phyloP scores from a whole-genome alignment of 371 early-diverging fungal genomes.

The Amoeboaphelidium protococcarum region DNA sequence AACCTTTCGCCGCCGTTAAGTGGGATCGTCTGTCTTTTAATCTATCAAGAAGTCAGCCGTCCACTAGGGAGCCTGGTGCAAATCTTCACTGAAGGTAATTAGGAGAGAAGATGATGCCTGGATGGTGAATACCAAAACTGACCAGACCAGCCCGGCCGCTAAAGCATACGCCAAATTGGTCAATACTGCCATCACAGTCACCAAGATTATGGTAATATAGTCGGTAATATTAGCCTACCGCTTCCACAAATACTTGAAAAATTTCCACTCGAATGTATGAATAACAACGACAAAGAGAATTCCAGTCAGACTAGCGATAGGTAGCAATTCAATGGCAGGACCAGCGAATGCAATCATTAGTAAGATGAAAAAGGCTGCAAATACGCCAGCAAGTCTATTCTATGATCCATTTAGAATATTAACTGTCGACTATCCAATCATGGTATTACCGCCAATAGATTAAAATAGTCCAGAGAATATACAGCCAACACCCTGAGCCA shows the following conservation, averaged over 20 bases:
- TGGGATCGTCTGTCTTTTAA: no score
- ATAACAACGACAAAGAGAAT: slow-evolving; percentile 5
- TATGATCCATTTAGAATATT: slow-evolving; percentile 2
- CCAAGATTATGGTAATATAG: slow-evolving; percentile 1
- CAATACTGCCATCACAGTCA: slow-evolving; percentile 3
- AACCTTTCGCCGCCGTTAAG: no score
- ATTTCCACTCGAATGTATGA: slow-evolving; percentile 5
- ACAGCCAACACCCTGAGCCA: slow-evolving; percentile 2
- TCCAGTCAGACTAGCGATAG: slow-evolving; percentile 3
- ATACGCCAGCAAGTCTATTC: not conserved
- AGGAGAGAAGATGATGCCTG: no score
- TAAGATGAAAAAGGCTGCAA: not conserved
- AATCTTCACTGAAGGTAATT: no score
- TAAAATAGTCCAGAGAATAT: slow-evolving; percentile 2
- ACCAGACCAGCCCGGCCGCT: slow-evolving; percentile 2
- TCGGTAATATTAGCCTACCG: not conserved
- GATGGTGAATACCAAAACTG: slow-evolving; percentile 1
- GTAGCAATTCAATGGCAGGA: slow-evolving; percentile 1
- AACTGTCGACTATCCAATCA: slow-evolving; percentile 4
- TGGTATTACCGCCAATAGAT: slow-evolving; percentile 2
- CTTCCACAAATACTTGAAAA: not conserved
- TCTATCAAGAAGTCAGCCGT: no score
- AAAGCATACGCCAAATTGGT: slow-evolving; percentile 2
- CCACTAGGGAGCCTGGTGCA: no score
- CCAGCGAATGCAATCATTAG: not conserved